Evolutionary conservation across 495 filamentous ascomycete species (phyloP), one percentile per base, ranked within the genome.

Genomic region (Hapsidospora chrysogenum): DNA sequence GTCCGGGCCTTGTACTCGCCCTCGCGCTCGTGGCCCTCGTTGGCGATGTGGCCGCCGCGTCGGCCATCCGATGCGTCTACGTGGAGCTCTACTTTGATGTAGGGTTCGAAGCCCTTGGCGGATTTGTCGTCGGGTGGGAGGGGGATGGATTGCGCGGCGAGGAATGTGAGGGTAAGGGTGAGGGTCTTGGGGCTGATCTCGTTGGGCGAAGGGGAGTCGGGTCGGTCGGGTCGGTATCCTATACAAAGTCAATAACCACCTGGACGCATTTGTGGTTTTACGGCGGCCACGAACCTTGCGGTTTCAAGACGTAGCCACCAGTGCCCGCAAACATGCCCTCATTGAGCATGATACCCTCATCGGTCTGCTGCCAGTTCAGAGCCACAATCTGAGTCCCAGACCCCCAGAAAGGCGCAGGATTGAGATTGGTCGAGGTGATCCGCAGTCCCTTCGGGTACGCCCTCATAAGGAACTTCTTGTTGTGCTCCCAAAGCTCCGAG

Each of bases 281-380:
- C n/a, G n/a, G n/a, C 17, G n/a, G 10, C 9, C 6, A 9, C 23
- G 28, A 17, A 57, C 76, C 78, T 17, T 62, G 50, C 0, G 87
- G 86, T 47, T 96, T 96, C 2, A 89, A 63, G 1, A 89, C 74
- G 64, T 83, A 96, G 13, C 87, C 87, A 3, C 61, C 63, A 2
- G 78, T 78, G 9, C 76, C 78, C 3, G 68, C 65, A 50, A 96
- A 96, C 84, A 95, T 87, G 38, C 72, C 87, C 46, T 85, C 74
- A 47, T 94, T 94, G 1, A 94, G 68, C 87, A 95, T 95, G 79
- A 84, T 92, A 9, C 83, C 86, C 38, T 78, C 75, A 47, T 95
- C 87, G 47, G 74, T 73, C 36, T 75, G 77, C 46, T 96, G 87
- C 86, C 87, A 96, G 54, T 95, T 96, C 27, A 95, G 63, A 2